phyloP scores from a whole-genome alignment of 768 basidiomycete species.

The Dacryopinax spathularia region DNA sequence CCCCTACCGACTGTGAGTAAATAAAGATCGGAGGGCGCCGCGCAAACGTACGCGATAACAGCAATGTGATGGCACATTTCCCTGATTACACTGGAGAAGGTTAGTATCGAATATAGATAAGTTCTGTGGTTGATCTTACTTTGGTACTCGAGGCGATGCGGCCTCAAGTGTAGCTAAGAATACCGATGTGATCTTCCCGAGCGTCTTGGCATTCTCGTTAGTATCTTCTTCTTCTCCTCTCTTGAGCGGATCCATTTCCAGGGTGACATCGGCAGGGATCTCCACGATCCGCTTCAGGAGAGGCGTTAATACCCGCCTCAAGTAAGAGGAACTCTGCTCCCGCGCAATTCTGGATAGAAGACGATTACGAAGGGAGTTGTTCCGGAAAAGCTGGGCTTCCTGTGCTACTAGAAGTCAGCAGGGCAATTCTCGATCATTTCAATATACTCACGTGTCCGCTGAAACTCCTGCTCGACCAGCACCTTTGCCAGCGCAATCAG shows the following conservation, averaged over 20 bases:
- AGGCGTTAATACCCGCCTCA: conserved; percentile 65
- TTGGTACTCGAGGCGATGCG: conserved; percentile 5
- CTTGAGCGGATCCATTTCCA: conserved; percentile 55
- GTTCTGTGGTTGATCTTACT: conserved; percentile 6
- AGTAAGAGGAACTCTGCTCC: conserved; percentile 83
- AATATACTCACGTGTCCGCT: conserved; percentile 48
- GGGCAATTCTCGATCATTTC: neutral
- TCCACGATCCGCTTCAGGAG: conserved; percentile 59
- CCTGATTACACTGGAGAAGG: conserved; percentile 53
- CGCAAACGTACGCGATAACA: conserved; percentile 48
- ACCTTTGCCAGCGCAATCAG: conserved; percentile 62
- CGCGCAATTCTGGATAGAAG: conserved; percentile 75
- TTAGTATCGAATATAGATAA: too few relatives aligned
- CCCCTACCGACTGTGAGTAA: conserved; percentile 27
- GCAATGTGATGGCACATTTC: conserved; percentile 77
- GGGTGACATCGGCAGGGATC: conserved; percentile 58
- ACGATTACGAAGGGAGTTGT: conserved; percentile 76
- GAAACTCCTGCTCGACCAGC: conserved; percentile 76
- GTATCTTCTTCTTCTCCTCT: conserved; percentile 41
- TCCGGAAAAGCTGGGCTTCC: conserved; percentile 70
- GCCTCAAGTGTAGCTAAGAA: conserved; percentile 38
- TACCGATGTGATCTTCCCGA: conserved; percentile 56
- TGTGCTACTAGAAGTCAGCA: conserved; percentile 36
- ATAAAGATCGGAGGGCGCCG: neutral
- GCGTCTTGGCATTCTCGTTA: conserved; percentile 50